phyloP scores from a whole-genome alignment of 2,329 filamentous ascomycete genomes.

The Leptodontidium sp. region DNA sequence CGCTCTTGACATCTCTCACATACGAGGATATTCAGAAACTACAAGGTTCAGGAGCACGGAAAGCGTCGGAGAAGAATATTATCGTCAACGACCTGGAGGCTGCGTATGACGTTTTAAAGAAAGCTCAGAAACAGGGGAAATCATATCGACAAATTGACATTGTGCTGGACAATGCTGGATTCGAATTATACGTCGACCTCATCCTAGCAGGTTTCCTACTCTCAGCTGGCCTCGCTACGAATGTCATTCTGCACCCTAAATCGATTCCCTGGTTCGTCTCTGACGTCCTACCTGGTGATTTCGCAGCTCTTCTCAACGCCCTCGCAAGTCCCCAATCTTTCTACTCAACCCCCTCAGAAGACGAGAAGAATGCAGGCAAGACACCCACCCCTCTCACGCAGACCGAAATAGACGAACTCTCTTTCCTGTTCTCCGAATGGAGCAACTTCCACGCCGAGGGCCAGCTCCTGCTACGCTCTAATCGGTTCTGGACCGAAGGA shows the following conservation, averaged over 20 bases:
- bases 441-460: slow-evolving; percentile 81
- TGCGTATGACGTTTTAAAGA: slow-evolving; percentile 74
- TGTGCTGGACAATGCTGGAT: slow-evolving; percentile 95
- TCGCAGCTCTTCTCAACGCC: slow-evolving; percentile 80
- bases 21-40: slow-evolving; percentile 98
- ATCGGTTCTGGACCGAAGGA: slow-evolving; percentile 88
- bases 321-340: slow-evolving; percentile 81
- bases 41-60: slow-evolving; percentile 87
- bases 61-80: slow-evolving; percentile 90
- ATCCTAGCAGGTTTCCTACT: slow-evolving; percentile 91
- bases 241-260: slow-evolving; percentile 90
- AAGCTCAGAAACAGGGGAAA: slow-evolving; percentile 68
- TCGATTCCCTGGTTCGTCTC: slow-evolving; percentile 98
- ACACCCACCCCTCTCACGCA: slow-evolving; percentile 69
- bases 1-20: slow-evolving; percentile 85
- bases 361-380: slow-evolving; percentile 64
- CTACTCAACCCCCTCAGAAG: slow-evolving; percentile 78
- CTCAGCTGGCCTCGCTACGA: slow-evolving; percentile 83
- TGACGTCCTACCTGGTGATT: slow-evolving; percentile 89
- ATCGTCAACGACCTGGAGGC: slow-evolving; percentile 82
- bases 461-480: slow-evolving; percentile 81
- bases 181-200: slow-evolving; percentile 95
- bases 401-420: slow-evolving; percentile 70
- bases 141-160: slow-evolving; percentile 86
- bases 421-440: slow-evolving; percentile 86